Base-by-base conservation (phyloP, 495 filamentous ascomycete genomes). In the Aspergillus coremiiformis region DNA sequence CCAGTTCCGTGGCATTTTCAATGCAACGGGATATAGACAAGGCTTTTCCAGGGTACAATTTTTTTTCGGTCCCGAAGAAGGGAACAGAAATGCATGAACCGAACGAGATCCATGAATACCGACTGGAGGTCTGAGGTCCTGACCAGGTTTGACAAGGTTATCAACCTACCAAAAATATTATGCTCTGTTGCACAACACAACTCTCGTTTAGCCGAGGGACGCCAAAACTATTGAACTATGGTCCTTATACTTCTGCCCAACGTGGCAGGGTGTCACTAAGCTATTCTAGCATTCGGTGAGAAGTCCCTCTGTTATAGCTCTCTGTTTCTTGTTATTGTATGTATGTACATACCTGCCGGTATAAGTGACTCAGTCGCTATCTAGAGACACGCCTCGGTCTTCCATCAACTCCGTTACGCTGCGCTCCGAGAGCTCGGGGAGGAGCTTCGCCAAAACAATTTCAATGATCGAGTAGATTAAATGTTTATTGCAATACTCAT, bases 401-500 rank as follows among this genome's bases (percentile, higher is more conserved):
- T 78, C 84, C 79, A 88, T 80, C 42, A 95, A 65, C 61, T 89
- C 85, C 49, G 69, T 67, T 9, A 89, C 79, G 32, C 84, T 83
- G 60, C 78, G 83, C 56, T 90, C 87, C 26, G 80, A 78, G 58
- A 97, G 58, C 75, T 98, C 93, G 23, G 93, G 93, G 46, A 95
- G 75, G 27, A 96, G 67, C 58, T 84, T 79, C 30, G 86, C 81
- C 12, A 98, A 71, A 0, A 95, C 52, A 47, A 88, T 69, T 66
- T 97, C 93, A 33, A 96, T 59, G 33, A 90, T 73, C 20, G 77
- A 72, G 57, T 92, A 94, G 39, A 91, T 66, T 9, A 98, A 68
- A 66, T 97, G 90, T 67, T 87, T 92, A 71, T 96, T 97, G 64
- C 87, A 81, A 68, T 95, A 96, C 10, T 76, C 77, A 65, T 95